Conservation (phyloP, 345 rosid genomes). For the Eucalyptus pauciflora region DNA sequence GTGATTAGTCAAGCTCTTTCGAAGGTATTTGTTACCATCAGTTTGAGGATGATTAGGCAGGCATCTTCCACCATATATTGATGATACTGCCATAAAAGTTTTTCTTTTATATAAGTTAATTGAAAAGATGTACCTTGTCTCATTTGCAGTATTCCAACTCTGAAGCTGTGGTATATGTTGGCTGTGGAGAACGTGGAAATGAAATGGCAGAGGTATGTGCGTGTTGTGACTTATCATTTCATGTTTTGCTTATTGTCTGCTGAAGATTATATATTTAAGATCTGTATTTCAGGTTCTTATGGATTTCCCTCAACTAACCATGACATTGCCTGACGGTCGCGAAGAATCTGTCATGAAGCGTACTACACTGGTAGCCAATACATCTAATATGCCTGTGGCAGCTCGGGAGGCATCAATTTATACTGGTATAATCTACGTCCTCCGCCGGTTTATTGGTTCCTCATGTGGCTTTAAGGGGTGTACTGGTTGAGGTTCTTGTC, state of each 20-base stretch:
- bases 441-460: neutral
- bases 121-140: neutral
- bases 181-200: conserved; percentile 99
- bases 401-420: conserved; percentile 99
- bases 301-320: conserved; percentile 99
- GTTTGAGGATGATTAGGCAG: neutral
- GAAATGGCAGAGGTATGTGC: conserved; percentile 95
- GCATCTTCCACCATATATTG: neutral
- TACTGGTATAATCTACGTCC: conserved; percentile 45
- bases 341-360: conserved; percentile 99
- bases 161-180: conserved; percentile 95
- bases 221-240: neutral
- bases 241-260: neutral
- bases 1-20: conserved; percentile 99
- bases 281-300: conserved; percentile 69
- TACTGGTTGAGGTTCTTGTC: neutral
- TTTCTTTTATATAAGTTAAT: neutral
- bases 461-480: neutral
- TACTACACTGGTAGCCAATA: conserved; percentile 96
- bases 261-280: neutral
- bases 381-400: conserved; percentile 99
- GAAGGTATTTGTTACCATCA: conserved; percentile 36
- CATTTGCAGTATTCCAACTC: conserved; percentile 80
- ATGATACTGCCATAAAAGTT: neutral
- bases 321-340: conserved; percentile 99